phyloP scores from a whole-genome alignment of 2,329 filamentous ascomycete genomes.

The Xylariales sp. region DNA sequence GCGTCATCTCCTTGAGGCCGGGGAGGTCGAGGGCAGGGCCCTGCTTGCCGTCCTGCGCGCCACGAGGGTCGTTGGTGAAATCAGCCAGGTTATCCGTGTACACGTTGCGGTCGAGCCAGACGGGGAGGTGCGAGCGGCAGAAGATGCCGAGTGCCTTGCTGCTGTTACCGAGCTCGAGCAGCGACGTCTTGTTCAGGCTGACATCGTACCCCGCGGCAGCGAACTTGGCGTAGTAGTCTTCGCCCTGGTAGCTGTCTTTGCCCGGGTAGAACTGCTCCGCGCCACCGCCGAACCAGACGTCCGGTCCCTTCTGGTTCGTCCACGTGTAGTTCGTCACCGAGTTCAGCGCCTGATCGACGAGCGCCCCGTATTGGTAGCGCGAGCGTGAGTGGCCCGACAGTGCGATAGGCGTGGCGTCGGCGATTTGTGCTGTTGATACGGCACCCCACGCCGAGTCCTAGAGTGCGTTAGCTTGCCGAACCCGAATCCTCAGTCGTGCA shows the following conservation, averaged over 20 bases:
- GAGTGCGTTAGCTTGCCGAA: constrained; percentile 5
- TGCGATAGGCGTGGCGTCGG: constrained; percentile 85
- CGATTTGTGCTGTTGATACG: constrained; percentile 83
- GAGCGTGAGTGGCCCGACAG: constrained; percentile 78
- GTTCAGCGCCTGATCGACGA: constrained; percentile 81
- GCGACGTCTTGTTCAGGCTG: constrained; percentile 78
- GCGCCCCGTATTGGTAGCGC: constrained; percentile 74
- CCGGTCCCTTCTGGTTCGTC: constrained; percentile 78
- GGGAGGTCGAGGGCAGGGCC: constrained; percentile 78
- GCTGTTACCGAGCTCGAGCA: constrained; percentile 66
- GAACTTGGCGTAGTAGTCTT: constrained; percentile 85
- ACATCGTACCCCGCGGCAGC: constrained; percentile 77
- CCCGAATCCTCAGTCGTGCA: background rate
- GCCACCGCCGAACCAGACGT: constrained; percentile 85
- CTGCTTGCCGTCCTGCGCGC: constrained; percentile 69
- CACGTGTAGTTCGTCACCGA: constrained; percentile 84
- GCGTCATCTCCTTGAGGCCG: constrained; percentile 88
- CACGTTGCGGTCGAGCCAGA: constrained; percentile 88
- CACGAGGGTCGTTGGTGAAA: constrained; percentile 76
- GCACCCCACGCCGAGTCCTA: constrained; percentile 68
- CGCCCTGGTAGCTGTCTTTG: constrained; percentile 72
- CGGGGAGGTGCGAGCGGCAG: constrained; percentile 77
- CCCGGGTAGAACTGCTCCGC: constrained; percentile 82
- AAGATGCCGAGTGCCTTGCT: constrained; percentile 82
- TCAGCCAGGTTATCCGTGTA: constrained; percentile 76